Evolutionary conservation across 2,329 filamentous ascomycete genomes (phyloP).

Genomic region (Colletotrichum phormii): DNA sequence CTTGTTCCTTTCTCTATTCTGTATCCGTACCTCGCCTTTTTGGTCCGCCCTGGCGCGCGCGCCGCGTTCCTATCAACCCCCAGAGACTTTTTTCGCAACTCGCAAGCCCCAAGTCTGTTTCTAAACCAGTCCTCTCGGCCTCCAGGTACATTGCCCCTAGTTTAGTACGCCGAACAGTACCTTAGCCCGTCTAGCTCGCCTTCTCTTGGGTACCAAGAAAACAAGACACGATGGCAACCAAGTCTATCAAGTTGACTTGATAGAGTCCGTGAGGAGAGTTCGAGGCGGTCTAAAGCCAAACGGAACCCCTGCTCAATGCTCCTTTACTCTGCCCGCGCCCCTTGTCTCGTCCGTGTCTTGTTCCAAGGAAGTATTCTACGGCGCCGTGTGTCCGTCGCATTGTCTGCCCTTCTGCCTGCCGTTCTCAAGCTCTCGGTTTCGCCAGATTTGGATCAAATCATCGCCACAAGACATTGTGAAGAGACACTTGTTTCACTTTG

Average conservation of each 20-base stretch:
- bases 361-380: slow-evolving; percentile 25
- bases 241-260: slow-evolving; percentile 19
- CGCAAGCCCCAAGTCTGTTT: slow-evolving; percentile 1
- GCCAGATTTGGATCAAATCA: slow-evolving; percentile 12
- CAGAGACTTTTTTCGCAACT: background rate
- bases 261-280: slow-evolving; percentile 31
- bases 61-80: background rate
- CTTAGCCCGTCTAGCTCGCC: slow-evolving; percentile 7
- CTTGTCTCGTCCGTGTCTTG: slow-evolving; percentile 18
- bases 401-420: slow-evolving; percentile 4
- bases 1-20: background rate
- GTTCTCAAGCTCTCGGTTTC: slow-evolving; percentile 3
- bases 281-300: slow-evolving; percentile 35
- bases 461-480: slow-evolving; percentile 16
- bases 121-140: slow-evolving; percentile 2
- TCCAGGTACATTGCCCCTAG: slow-evolving; percentile 13
- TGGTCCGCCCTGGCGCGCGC: background rate
- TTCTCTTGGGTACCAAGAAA: background rate
- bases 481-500: background rate
- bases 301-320: slow-evolving; percentile 28
- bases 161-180: slow-evolving; percentile 20
- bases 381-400: slow-evolving; percentile 13
- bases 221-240: slow-evolving; percentile 1
- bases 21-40: background rate
- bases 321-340: slow-evolving; percentile 7